Evolutionary conservation across 768 basidiomycete species (phyloP).

Genomic region (Lentinula raphanica): DNA sequence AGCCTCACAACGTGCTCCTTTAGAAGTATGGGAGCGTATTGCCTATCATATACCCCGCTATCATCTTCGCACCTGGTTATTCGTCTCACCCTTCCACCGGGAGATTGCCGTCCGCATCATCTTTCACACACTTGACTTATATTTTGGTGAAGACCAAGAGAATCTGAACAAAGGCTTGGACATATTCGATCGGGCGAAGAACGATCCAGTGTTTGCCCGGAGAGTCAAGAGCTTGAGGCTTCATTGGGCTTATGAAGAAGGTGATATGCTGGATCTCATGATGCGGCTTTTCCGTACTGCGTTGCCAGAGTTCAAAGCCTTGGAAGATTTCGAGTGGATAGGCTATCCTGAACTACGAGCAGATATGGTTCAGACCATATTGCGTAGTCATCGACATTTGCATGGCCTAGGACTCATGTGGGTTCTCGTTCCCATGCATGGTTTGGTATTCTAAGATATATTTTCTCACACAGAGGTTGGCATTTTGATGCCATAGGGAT

Average conservation of each 20-base stretch:
- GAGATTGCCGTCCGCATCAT: conserved; percentile 61
- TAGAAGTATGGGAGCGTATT: conserved; percentile 66
- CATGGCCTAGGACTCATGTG: conserved; percentile 57
- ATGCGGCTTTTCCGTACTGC: conserved; percentile 58
- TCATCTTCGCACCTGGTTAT: conserved; percentile 67
- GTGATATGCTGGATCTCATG: conserved; percentile 62
- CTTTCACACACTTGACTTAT: conserved; percentile 63
- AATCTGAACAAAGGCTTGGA: conserved; percentile 58
- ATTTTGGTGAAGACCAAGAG: conserved; percentile 62
- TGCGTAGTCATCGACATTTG: conserved; percentile 48
- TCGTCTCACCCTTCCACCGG: conserved; percentile 56
- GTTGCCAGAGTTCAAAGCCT: conserved; percentile 55
- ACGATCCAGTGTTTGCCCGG: conserved; percentile 55
- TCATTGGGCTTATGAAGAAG: conserved; percentile 68
- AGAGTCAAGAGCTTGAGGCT: conserved; percentile 54
- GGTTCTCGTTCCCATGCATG: conserved; percentile 10
- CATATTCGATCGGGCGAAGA: conserved; percentile 62
- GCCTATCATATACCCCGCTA: conserved; percentile 58
- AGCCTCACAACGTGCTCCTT: conserved; percentile 55
- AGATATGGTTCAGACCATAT: conserved; percentile 59
- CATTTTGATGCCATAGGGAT: conserved; percentile 71
- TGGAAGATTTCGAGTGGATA: conserved; percentile 71
- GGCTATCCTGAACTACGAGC: conserved; percentile 66
- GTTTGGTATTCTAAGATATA: neutral
- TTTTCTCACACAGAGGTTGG: conserved; percentile 45